These are phyloP conservation scores for Aspergillus heteromorphus DNA, from an alignment of 495 filamentous ascomycete genomes.

Conservation along the genomic window DNA sequence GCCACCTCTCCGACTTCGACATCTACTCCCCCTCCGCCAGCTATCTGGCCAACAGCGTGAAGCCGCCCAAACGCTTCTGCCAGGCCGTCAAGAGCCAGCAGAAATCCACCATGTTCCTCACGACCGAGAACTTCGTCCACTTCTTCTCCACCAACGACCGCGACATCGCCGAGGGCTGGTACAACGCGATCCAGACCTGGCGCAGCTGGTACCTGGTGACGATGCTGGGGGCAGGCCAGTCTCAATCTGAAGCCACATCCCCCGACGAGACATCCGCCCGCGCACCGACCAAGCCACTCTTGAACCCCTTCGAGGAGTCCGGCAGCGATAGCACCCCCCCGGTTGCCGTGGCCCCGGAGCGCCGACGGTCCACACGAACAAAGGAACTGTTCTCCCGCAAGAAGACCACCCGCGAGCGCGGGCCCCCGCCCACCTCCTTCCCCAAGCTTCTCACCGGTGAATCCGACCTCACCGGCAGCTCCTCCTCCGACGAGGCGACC, in stretches of 20 bases:
- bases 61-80: constrained; percentile 72
- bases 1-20: constrained; percentile 91
- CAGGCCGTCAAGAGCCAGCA: constrained; percentile 92
- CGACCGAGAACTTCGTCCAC: constrained; percentile 80
- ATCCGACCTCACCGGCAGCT: constrained; percentile 10
- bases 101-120: constrained; percentile 78
- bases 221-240: constrained; percentile 46
- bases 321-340: constrained; percentile 2
- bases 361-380: constrained; percentile 12
- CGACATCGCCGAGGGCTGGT: constrained; percentile 59
- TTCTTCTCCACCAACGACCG: constrained; percentile 81
- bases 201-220: constrained; percentile 83
- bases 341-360: constrained; percentile 16
- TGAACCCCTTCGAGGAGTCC: constrained; percentile 42
- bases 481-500: constrained; percentile 35
- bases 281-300: constrained; percentile 50
- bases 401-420: constrained; percentile 34
- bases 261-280: constrained; percentile 14
- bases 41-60: constrained; percentile 57
- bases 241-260: constrained; percentile 12
- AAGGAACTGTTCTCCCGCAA: constrained; percentile 30
- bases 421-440: constrained; percentile 42
- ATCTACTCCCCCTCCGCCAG: constrained; percentile 71
- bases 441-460: constrained; percentile 33
- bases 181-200: constrained; percentile 68